Base-by-base conservation (phyloP, 176 grass and related monocot species). In the Otatea glauca region DNA sequence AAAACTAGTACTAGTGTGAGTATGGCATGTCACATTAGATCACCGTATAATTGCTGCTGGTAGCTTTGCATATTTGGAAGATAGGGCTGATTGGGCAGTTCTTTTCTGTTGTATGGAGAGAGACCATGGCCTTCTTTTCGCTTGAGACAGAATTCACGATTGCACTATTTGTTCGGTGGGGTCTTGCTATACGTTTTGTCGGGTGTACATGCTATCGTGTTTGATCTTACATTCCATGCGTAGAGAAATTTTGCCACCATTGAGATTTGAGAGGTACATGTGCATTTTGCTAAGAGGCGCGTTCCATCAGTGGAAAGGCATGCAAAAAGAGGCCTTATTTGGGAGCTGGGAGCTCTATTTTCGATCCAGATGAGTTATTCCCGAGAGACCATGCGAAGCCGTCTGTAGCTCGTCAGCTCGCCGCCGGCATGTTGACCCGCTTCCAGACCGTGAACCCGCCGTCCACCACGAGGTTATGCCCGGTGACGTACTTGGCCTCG, bases 391-490 rank as follows among this genome's bases (percentile, higher is more conserved):
- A 10, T 53, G 25, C 16, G 64, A 53, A 9, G 2, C 44, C 4
- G 5, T 34, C 4, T 29, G 24, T 12, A 48, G 80, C 24, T 47
- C 54, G 5, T 89, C 45, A 65, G 53, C 47, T 77, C 23, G 83
- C 47, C 56, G 56, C 37, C 24, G 58, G 72, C 37, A 38, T 1
- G 35, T 29, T 43, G 20, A 90, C 58, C 65, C 65, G 78, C 83
- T 90, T 90, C 54, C 83, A 68, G n/a, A 70, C 72, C 6, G 88
- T 90, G 88, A 90, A 90, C 4, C 88, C 78, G 48, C 72, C 83
- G 65, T 90, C 88, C 20, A 86, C 66, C 0, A 86, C 83, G 47
- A 82, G 83, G 25, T 90, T 90, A 20, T 89, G 88, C 4, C 83
- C 83, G 1, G 78, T 90, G 1, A 90, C 78, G 47, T 48, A 82